Conservation (phyloP, 2,329 filamentous ascomycete species). For the Ceratocystis smalleyi region DNA sequence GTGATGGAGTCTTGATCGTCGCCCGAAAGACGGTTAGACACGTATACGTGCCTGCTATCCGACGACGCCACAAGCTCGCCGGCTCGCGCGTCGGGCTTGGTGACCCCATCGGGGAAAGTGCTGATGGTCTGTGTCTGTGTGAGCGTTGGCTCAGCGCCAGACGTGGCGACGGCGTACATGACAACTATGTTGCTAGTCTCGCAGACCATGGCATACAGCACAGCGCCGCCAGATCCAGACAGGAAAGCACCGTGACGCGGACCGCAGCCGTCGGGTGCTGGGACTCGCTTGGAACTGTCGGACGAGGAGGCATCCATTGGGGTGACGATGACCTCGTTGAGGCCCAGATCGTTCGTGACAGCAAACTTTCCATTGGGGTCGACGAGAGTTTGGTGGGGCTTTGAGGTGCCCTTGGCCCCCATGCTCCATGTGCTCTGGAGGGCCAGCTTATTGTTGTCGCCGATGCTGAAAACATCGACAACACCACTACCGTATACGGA, state of each 20-base stretch:
- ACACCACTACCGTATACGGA: constrained; percentile 16
- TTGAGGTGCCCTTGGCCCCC: constrained; percentile 24
- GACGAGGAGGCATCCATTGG: constrained; percentile 30
- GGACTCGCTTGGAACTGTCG: constrained; percentile 24
- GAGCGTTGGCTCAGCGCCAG: not conserved
- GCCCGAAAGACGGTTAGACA: constrained; percentile 36
- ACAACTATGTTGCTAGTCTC: constrained; percentile 17
- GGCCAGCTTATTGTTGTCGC: constrained; percentile 20
- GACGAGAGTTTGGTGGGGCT: constrained; percentile 34
- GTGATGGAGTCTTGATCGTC: constrained; percentile 32
- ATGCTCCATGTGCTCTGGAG: constrained; percentile 17
- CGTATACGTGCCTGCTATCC: constrained; percentile 32
- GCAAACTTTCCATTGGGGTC: constrained; percentile 37
- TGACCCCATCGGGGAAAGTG: constrained; percentile 17
- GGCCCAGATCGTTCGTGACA: constrained; percentile 34
- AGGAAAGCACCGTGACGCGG: constrained; percentile 31
- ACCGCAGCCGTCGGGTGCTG: constrained; percentile 27
- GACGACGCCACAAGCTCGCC: constrained; percentile 31
- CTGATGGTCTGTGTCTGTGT: constrained; percentile 6
- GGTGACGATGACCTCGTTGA: constrained; percentile 32
- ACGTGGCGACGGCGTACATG: constrained; percentile 23
- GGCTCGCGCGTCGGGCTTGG: constrained; percentile 26
- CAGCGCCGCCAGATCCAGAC: constrained; percentile 1
- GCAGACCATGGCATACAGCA: constrained; percentile 18
- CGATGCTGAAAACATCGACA: constrained; percentile 24